A percentile compares a stretch with the other conserved stretches of the same genome.
Conservation (phyloP, 106 monocot species). For the Xerophyta viscosa region DNA sequence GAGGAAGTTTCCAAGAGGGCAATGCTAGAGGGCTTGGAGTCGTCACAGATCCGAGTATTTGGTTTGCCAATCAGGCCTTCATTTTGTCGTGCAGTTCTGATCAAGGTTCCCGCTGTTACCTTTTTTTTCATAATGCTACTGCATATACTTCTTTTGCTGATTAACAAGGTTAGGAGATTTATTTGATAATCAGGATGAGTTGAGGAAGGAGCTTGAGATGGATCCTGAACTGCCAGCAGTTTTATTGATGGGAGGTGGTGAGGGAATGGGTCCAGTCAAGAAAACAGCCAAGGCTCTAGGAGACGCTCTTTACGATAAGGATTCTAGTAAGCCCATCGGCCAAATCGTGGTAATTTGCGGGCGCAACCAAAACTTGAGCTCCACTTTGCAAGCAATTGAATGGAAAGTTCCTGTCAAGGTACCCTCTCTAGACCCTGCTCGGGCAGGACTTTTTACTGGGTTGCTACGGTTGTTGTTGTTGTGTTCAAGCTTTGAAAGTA, state of each 20-base stretch:
- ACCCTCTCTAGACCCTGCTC: no score
- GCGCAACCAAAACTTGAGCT: constrained; percentile 40
- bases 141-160: no score
- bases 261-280: constrained; percentile 84
- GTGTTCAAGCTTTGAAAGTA: no score
- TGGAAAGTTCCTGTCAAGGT: constrained; percentile 80
- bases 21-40: constrained; percentile 29
- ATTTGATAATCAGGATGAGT: constrained; percentile 32
- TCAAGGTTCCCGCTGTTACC: constrained; percentile 13
- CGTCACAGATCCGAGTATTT: constrained; percentile 44
- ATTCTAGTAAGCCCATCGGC: constrained; percentile 41
- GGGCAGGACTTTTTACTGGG: no score
- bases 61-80: constrained; percentile 48
- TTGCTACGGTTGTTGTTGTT: no score
- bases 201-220: constrained; percentile 68
- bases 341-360: constrained; percentile 72
- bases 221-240: constrained; percentile 63
- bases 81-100: constrained; percentile 35
- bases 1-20: constrained; percentile 50
- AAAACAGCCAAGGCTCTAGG: constrained; percentile 70
- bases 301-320: constrained; percentile 43
- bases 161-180: background rate
- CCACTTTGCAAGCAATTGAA: constrained; percentile 32
- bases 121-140: background rate
- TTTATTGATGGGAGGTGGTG: constrained; percentile 78